A percentile compares a stretch with the other conserved stretches of the same genome.
Evolutionary conservation across 768 basidiomycete species (phyloP).

Genomic region (Botryobasidium botryosum): DNA sequence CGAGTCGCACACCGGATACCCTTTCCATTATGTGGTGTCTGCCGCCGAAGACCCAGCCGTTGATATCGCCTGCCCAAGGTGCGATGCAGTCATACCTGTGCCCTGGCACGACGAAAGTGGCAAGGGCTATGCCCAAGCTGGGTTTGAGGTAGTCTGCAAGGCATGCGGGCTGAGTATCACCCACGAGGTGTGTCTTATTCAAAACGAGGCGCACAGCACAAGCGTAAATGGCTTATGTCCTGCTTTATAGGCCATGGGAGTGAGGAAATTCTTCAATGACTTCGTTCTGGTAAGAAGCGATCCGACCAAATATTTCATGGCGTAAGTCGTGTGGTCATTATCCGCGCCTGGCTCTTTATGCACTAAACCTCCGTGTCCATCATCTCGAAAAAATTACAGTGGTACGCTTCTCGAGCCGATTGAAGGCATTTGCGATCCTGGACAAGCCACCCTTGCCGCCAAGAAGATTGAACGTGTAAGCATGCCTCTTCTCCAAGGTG

Average conservation of each 20-base stretch:
- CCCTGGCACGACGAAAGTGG: conserved; percentile 11
- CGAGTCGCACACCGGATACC: conserved; percentile 3
- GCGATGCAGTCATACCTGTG: neutral
- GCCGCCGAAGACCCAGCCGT: neutral
- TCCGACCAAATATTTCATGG: conserved; percentile 1
- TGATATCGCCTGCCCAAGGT: neutral
- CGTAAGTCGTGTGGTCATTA: too few relatives aligned
- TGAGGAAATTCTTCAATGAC: conserved; percentile 7
- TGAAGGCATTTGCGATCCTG: too few relatives aligned
- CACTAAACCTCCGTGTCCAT: too few relatives aligned
- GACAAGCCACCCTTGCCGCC: too few relatives aligned
- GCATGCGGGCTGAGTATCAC: neutral
- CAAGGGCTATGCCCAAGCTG: conserved; percentile 13
- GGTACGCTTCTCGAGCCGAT: too few relatives aligned
- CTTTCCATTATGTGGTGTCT: conserved; percentile 5
- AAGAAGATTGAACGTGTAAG: neutral
- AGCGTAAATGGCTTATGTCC: neutral
- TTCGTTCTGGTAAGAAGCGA: neutral
- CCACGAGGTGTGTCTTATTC: conserved; percentile 7
- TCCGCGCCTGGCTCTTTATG: too few relatives aligned
- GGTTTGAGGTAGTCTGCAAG: conserved; percentile 3
- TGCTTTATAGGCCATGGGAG: conserved; percentile 1
- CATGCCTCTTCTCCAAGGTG: neutral
- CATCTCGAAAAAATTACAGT: too few relatives aligned
- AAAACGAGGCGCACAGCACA: too few relatives aligned